A percentile compares a stretch with the other conserved stretches of the same genome.
phyloP scores from a whole-genome alignment of 1,284 basidiomycete species.

The Waitea zeae region DNA sequence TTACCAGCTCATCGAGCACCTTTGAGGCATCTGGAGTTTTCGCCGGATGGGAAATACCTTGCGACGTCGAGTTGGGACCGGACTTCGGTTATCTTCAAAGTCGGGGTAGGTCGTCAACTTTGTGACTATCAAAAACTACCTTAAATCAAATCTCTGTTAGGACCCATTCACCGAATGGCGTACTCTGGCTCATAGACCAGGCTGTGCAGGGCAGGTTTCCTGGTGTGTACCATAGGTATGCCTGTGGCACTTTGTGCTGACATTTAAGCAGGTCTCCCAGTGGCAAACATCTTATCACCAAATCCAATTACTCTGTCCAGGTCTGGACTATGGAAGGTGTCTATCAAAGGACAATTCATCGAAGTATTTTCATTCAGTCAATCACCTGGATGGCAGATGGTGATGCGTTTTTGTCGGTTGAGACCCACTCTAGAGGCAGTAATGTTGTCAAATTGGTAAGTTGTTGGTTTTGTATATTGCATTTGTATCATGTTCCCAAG shows the following conservation, averaged over 20 bases:
- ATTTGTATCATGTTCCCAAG: background rate
- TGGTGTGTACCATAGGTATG: slow-evolving; percentile 24
- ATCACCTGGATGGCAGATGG: slow-evolving; percentile 57
- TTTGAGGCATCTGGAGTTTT: slow-evolving; percentile 55
- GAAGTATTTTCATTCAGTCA: slow-evolving; percentile 40
- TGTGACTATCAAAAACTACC: slow-evolving; percentile 2
- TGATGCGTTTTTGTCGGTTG: slow-evolving; percentile 20
- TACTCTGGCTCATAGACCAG: slow-evolving; percentile 50
- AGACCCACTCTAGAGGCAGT: too few species aligned
- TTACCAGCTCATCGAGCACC: slow-evolving; percentile 45
- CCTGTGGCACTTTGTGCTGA: background rate
- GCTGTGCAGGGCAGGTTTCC: slow-evolving; percentile 65
- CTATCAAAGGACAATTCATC: slow-evolving; percentile 53
- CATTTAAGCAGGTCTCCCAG: slow-evolving; percentile 39
- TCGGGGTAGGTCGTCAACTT: slow-evolving; percentile 27
- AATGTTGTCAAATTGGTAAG: background rate
- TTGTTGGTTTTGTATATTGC: too few species aligned
- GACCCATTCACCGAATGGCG: slow-evolving; percentile 42
- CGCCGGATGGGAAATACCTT: slow-evolving; percentile 49
- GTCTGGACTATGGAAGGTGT: slow-evolving; percentile 67
- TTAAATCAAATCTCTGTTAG: slow-evolving; percentile 14
- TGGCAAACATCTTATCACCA: slow-evolving; percentile 44
- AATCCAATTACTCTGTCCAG: slow-evolving; percentile 52
- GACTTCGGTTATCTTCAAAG: slow-evolving; percentile 56
- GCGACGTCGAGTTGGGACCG: slow-evolving; percentile 71